Percentiles rank a stretch among this genome's conserved stretches.
Conservation (phyloP, 495 filamentous ascomycete genomes). For the Parathielavia appendiculata region DNA sequence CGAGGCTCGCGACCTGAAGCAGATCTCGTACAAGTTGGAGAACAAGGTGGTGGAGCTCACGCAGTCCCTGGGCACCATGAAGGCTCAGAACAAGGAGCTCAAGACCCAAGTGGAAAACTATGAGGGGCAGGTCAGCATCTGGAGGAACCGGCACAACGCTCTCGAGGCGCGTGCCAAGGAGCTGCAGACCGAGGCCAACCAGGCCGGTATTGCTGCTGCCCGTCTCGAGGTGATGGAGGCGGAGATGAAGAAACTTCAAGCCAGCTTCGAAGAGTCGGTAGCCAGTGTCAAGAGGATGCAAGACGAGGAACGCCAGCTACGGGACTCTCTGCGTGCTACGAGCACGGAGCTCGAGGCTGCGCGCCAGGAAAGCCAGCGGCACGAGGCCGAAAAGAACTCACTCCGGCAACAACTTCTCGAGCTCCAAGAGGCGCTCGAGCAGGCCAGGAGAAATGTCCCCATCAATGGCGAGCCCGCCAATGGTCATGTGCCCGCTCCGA, state of each 20-base stretch:
- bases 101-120: constrained; percentile 90
- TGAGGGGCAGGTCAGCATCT: constrained; percentile 90
- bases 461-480: constrained; percentile 70
- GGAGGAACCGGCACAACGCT: constrained; percentile 85
- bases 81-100: constrained; percentile 85
- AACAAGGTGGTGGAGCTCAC: constrained; percentile 99
- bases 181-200: constrained; percentile 92
- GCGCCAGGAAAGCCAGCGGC: constrained; percentile 60
- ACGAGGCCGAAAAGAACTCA: constrained; percentile 76
- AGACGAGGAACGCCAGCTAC: constrained; percentile 78
- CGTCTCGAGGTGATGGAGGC: constrained; percentile 82
- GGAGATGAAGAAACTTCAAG: constrained; percentile 88
- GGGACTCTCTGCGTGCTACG: constrained; percentile 69
- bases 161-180: constrained; percentile 87
- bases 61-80: constrained; percentile 85
- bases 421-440: constrained; percentile 86
- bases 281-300: constrained; percentile 87
- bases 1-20: constrained; percentile 94
- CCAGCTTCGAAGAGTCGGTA: constrained; percentile 77
- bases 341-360: constrained; percentile 72
- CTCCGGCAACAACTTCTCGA: constrained; percentile 83
- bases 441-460: constrained; percentile 62
- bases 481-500: constrained; percentile 46
- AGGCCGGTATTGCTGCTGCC: constrained; percentile 91
- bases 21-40: constrained; percentile 98